Evolutionary conservation across 495 filamentous ascomycete genomes (phyloP).

Genomic region (Poronia punctata): DNA sequence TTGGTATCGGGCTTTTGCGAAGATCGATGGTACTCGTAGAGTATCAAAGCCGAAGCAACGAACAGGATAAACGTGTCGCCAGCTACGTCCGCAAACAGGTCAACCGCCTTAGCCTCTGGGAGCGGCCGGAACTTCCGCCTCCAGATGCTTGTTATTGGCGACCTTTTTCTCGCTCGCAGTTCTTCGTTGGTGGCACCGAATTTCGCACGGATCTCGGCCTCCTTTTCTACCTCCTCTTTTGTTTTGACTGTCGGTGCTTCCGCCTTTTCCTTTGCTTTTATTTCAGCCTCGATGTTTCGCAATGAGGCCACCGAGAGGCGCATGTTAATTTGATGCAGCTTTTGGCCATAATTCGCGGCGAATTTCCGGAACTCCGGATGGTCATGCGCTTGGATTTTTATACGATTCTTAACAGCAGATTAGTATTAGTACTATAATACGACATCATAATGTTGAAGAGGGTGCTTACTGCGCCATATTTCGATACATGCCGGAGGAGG

Average conservation of each 20-base stretch:
- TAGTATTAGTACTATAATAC: conserved; percentile 1
- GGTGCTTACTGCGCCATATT: conserved; percentile 55
- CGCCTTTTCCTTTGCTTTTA: conserved; percentile 53
- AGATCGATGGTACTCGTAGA: conserved; percentile 73
- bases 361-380: conserved; percentile 82
- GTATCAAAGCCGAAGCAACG: conserved; percentile 69
- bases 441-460: too few species aligned
- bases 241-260: conserved; percentile 76
- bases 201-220: conserved; percentile 45
- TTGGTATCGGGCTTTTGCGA: conserved; percentile 68
- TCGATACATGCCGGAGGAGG: conserved; percentile 49
- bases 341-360: conserved; percentile 62
- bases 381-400: conserved; percentile 91
- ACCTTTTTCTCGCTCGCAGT: conserved; percentile 24
- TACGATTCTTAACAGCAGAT: conserved; percentile 77
- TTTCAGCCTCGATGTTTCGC: conserved; percentile 63
- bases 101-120: conserved; percentile 88
- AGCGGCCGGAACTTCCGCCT: conserved; percentile 59
- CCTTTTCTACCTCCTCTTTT: conserved; percentile 60
- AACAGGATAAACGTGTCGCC: conserved; percentile 83
- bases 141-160: conserved; percentile 39
- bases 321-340: conserved; percentile 91
- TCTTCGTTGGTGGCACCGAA: conserved; percentile 33
- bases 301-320: conserved; percentile 76
- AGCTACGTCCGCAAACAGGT: conserved; percentile 90